These are phyloP conservation scores for Sanghuangporus weigelae DNA, from an alignment of 1,284 basidiomycete genomes.

Conservation along the genomic window DNA sequence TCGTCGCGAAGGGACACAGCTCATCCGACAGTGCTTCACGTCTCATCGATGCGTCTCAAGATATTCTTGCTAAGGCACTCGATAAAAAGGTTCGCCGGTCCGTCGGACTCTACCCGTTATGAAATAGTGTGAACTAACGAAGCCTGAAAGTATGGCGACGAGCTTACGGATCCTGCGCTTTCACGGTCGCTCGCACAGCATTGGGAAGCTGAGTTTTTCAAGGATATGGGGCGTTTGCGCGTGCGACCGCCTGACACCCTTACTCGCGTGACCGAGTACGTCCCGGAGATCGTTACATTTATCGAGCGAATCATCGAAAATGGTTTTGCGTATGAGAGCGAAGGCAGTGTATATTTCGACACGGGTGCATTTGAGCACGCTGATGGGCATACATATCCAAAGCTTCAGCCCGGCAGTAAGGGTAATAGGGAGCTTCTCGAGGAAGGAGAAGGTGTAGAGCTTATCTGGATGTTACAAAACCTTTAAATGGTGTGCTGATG, in stretches of 20 bases:
- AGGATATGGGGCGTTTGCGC: slow-evolving; percentile 86
- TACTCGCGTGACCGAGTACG: slow-evolving; percentile 96
- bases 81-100: slow-evolving; percentile 61
- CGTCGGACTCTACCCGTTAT: slow-evolving; percentile 6
- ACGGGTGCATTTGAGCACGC: slow-evolving; percentile 82
- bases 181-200: slow-evolving; percentile 81
- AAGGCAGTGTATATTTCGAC: slow-evolving; percentile 95
- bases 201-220: slow-evolving; percentile 91
- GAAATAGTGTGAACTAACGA: slow-evolving; percentile 17
- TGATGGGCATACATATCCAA: slow-evolving; percentile 81
- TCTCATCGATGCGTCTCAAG: slow-evolving; percentile 70
- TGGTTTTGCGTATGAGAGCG: slow-evolving; percentile 86
- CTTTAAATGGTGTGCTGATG: neutral
- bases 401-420: slow-evolving; percentile 93
- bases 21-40: slow-evolving; percentile 46
- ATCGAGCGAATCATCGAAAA: slow-evolving; percentile 84
- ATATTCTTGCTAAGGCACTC: slow-evolving; percentile 68
- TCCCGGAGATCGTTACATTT: slow-evolving; percentile 91
- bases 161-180: slow-evolving; percentile 83
- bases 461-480: neutral
- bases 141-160: slow-evolving; percentile 59
- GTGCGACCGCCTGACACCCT: slow-evolving; percentile 88
- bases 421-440: slow-evolving; percentile 88
- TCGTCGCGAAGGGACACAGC: slow-evolving; percentile 35
- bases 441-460: slow-evolving; percentile 80